A percentile compares a stretch with the other conserved stretches of the same genome.
Evolutionary conservation across 2,329 filamentous ascomycete genomes (phyloP).

Genomic region (Fusarium heterosporum): DNA sequence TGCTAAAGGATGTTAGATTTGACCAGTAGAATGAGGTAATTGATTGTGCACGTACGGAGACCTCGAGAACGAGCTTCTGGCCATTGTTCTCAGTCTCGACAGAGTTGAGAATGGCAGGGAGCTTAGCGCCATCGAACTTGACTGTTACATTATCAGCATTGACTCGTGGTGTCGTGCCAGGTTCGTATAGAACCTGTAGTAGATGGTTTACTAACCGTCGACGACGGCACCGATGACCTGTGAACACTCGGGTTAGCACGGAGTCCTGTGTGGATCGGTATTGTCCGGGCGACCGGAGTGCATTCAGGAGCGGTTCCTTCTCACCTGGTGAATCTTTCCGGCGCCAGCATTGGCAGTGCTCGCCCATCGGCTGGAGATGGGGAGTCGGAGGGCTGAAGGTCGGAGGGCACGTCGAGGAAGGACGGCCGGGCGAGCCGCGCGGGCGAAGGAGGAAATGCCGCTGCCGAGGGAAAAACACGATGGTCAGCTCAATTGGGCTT

Average conservation of each 20-base stretch:
- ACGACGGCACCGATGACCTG: slow-evolving; percentile 99
- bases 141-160: slow-evolving; percentile 67
- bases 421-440: slow-evolving; percentile 71
- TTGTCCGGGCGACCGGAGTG: slow-evolving; percentile 43
- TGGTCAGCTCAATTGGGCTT: slow-evolving; percentile 60
- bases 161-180: slow-evolving; percentile 3
- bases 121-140: slow-evolving; percentile 95
- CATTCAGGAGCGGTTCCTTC: slow-evolving; percentile 42
- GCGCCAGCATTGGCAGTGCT: slow-evolving; percentile 68
- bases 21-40: slow-evolving; percentile 13
- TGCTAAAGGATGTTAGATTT: slow-evolving; percentile 72
- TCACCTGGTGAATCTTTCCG: slow-evolving; percentile 77
- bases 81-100: slow-evolving; percentile 91
- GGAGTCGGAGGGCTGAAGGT: slow-evolving; percentile 67
- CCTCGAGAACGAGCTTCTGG: slow-evolving; percentile 95
- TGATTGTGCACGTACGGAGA: slow-evolving; percentile 75
- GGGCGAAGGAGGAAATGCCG: slow-evolving; percentile 74
- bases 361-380: slow-evolving; percentile 68
- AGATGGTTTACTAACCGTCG: slow-evolving; percentile 77
- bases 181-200: slow-evolving; percentile 24
- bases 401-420: slow-evolving; percentile 68
- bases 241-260: slow-evolving; percentile 51
- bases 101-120: slow-evolving; percentile 97
- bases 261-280: slow-evolving; percentile 24
- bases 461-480: slow-evolving; percentile 56